phyloP scores from a whole-genome alignment of 306 rosid species.

The Prunus mongolica region DNA sequence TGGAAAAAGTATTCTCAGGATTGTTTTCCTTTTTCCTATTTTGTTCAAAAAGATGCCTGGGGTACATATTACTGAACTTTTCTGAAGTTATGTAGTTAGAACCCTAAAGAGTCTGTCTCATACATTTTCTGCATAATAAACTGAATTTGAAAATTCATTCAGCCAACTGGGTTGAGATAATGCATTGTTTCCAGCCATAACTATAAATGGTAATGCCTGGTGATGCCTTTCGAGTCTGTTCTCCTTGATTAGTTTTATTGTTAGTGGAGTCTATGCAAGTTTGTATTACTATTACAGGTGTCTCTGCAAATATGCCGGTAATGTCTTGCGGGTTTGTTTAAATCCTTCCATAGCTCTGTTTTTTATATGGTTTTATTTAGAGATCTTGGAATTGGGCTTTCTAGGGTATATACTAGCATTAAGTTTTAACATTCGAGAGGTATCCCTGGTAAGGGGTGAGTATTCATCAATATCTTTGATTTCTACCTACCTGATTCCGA shows the following conservation, averaged over 20 bases:
- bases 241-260: conserved; percentile 7
- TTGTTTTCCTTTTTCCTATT: neutral
- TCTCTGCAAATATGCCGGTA: conserved; percentile 9
- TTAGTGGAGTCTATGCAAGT: conserved; percentile 18
- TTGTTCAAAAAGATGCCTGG: neutral
- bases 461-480: conserved; percentile 24
- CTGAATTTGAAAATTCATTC: conserved; percentile 2
- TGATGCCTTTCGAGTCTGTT: conserved; percentile 7
- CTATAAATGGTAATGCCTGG: conserved; percentile 2
- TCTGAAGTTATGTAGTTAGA: neutral
- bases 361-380: neutral
- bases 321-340: conserved; percentile 13
- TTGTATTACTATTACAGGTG: conserved; percentile 21
- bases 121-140: neutral
- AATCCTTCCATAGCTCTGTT: neutral
- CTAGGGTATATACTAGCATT: conserved; percentile 31
- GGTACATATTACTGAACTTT: neutral
- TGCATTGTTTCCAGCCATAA: conserved; percentile 11
- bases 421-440: conserved; percentile 30
- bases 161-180: conserved; percentile 14
- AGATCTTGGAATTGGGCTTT: conserved; percentile 36
- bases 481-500: conserved; percentile 45
- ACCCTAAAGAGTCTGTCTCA: neutral
- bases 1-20: neutral
- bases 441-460: conserved; percentile 71